Evolutionary conservation across 2,329 filamentous ascomycete species (phyloP).

Genomic region (Epichloe coenophiala): DNA sequence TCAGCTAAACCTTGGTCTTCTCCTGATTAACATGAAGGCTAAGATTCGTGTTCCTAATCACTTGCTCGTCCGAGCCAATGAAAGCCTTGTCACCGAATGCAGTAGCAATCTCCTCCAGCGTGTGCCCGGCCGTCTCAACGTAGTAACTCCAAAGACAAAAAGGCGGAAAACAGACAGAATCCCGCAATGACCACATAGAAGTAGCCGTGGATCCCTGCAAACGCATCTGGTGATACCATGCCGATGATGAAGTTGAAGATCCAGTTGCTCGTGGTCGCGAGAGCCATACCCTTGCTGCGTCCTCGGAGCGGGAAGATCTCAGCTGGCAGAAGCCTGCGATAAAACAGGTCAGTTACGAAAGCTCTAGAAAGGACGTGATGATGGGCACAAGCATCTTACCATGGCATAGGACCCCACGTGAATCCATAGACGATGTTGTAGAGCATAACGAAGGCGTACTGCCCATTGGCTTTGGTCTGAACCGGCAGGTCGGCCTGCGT

Average conservation of each 20-base stretch:
- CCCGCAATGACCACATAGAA: slow-evolving; percentile 28
- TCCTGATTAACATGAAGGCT: not conserved
- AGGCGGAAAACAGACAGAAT: slow-evolving; percentile 20
- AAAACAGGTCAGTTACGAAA: no score
- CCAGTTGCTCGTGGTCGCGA: slow-evolving; percentile 25
- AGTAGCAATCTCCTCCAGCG: slow-evolving; percentile 24
- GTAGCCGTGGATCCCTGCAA: slow-evolving; percentile 26
- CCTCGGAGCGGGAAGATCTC: slow-evolving; percentile 22
- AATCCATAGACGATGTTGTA: slow-evolving; percentile 12
- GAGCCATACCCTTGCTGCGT: slow-evolving; percentile 25
- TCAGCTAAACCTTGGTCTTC: not conserved
- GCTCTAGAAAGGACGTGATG: no score
- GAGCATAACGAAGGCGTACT: slow-evolving; percentile 25
- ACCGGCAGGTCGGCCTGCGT: slow-evolving; percentile 18
- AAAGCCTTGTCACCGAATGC: slow-evolving; percentile 28
- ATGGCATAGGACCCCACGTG: slow-evolving; percentile 26
- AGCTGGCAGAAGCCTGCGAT: slow-evolving; percentile 14
- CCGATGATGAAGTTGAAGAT: slow-evolving; percentile 16
- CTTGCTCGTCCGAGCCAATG: slow-evolving; percentile 10
- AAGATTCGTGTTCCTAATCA: not conserved
- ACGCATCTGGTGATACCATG: slow-evolving; percentile 28
- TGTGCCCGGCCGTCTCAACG: slow-evolving; percentile 24
- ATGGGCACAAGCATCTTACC: not conserved
- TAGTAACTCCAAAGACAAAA: slow-evolving; percentile 25
- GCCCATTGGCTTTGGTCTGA: slow-evolving; percentile 19